Evolutionary conservation across 2,329 filamentous ascomycete species (phyloP).

Genomic region (Monosporascus cannonballus): DNA sequence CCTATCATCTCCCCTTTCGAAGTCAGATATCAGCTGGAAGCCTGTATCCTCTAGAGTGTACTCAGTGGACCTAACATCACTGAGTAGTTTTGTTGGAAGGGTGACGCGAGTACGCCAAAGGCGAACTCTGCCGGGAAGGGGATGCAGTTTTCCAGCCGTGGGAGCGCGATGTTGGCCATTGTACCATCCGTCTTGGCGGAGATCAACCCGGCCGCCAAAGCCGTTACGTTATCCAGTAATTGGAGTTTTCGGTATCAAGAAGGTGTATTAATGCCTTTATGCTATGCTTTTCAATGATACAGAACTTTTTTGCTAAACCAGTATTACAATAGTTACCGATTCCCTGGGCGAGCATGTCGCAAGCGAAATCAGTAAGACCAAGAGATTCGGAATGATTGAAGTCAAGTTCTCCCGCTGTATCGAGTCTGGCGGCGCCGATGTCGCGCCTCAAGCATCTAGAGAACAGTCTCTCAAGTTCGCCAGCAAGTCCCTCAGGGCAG

Average conservation of each 20-base stretch:
- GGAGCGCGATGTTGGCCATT: background rate
- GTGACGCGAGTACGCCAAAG: conserved; percentile 52
- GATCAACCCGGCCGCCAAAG: background rate
- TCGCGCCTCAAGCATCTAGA: background rate
- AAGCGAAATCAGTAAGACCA: conserved; percentile 1
- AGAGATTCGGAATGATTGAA: conserved; percentile 13
- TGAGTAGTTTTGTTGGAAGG: conserved; percentile 61
- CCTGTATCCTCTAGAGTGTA: conserved; percentile 74
- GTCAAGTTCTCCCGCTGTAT: conserved; percentile 7
- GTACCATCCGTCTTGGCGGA: background rate
- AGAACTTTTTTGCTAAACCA: too few species aligned
- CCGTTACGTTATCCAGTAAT: background rate
- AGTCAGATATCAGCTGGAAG: conserved; percentile 85
- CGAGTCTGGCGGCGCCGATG: background rate
- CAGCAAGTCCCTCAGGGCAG: conserved; percentile 8
- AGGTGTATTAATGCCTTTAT: conserved; percentile 4
- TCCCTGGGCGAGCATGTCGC: conserved; percentile 1
- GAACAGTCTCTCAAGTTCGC: background rate
- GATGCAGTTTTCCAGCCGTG: background rate
- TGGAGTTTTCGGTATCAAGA: conserved; percentile 9
- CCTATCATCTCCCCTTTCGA: conserved; percentile 47
- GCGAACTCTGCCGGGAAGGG: background rate
- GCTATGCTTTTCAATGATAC: too few species aligned
- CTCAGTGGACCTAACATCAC: conserved; percentile 72
- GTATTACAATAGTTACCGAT: conserved; percentile 5